A percentile compares a stretch with the other conserved stretches of the same genome.
phyloP scores from a whole-genome alignment of 768 basidiomycete species.

The Holtermanniella nyarrowii region DNA sequence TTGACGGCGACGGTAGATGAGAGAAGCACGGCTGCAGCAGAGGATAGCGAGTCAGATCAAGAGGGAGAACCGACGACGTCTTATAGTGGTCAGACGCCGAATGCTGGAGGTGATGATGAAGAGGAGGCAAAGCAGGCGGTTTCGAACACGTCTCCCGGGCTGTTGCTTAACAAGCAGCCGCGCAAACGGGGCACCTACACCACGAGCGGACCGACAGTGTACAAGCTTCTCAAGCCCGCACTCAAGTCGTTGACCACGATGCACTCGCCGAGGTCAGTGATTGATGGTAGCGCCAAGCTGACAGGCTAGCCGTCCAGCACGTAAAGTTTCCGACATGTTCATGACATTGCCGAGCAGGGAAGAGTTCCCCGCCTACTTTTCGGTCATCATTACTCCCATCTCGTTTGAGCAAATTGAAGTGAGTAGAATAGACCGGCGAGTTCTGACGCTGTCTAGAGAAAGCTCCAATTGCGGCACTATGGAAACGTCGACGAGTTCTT shows the following conservation, averaged over 20 bases:
- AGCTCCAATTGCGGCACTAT: constrained; percentile 72
- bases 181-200: constrained; percentile 26
- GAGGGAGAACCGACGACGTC: constrained; percentile 6
- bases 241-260: constrained; percentile 14
- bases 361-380: constrained; percentile 63
- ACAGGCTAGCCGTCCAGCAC: no score
- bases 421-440: constrained; percentile 55
- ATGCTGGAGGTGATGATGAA: not conserved
- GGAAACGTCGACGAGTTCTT: constrained; percentile 58
- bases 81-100: constrained; percentile 1
- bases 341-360: constrained; percentile 75
- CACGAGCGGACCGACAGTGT: constrained; percentile 28
- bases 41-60: constrained; percentile 19
- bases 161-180: not conserved
- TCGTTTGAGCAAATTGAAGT: constrained; percentile 77
- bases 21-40: constrained; percentile 4
- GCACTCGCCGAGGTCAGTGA: not conserved
- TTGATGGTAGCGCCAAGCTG: no score
- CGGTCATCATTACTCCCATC: constrained; percentile 66
- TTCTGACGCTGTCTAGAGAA: constrained; percentile 62
- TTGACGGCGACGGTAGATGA: constrained; percentile 5
- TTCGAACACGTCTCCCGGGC: no score
- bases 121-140: no score
- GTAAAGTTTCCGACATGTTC: constrained; percentile 53
- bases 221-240: constrained; percentile 32